These are phyloP conservation scores for Neurospora sp. DNA, from an alignment of 495 filamentous ascomycete species.

Conservation along the genomic window DNA sequence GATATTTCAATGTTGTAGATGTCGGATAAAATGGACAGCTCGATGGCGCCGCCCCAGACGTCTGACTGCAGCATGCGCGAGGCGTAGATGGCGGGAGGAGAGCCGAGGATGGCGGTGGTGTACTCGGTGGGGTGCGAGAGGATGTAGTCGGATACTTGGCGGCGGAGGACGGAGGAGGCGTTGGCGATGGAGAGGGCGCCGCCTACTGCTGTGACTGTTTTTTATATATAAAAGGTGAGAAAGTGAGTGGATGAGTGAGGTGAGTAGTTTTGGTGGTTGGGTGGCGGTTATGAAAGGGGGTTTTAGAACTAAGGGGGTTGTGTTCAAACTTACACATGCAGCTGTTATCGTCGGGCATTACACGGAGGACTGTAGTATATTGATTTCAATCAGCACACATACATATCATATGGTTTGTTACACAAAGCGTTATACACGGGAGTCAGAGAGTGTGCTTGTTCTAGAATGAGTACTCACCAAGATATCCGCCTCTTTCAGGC, in stretches of 20 bases:
- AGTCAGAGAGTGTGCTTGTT: background rate
- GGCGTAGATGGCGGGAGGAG: slow-evolving; percentile 67
- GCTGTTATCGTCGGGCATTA: slow-evolving; percentile 96
- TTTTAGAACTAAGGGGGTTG: background rate
- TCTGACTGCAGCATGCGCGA: slow-evolving; percentile 70
- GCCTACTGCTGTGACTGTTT: slow-evolving; percentile 62
- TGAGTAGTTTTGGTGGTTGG: background rate
- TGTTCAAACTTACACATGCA: slow-evolving; percentile 52
- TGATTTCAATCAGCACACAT: slow-evolving; percentile 3
- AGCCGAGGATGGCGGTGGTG: slow-evolving; percentile 64
- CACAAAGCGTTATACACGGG: background rate
- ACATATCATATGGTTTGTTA: background rate
- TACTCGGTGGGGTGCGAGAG: slow-evolving; percentile 61
- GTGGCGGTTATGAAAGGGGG: background rate
- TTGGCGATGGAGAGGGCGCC: slow-evolving; percentile 48
- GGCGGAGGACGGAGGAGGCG: slow-evolving; percentile 50
- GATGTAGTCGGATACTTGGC: slow-evolving; percentile 73
- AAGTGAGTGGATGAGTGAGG: background rate
- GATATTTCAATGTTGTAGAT: slow-evolving; percentile 83
- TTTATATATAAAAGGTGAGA: background rate
- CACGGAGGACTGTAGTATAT: slow-evolving; percentile 52
- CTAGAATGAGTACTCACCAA: slow-evolving; percentile 9
- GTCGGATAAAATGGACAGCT: slow-evolving; percentile 73
- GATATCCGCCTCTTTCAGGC: slow-evolving; percentile 19
- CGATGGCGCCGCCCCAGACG: slow-evolving; percentile 89